Conservation (phyloP, 176 grass and related monocot species). For the Alloteropsis semialata region DNA sequence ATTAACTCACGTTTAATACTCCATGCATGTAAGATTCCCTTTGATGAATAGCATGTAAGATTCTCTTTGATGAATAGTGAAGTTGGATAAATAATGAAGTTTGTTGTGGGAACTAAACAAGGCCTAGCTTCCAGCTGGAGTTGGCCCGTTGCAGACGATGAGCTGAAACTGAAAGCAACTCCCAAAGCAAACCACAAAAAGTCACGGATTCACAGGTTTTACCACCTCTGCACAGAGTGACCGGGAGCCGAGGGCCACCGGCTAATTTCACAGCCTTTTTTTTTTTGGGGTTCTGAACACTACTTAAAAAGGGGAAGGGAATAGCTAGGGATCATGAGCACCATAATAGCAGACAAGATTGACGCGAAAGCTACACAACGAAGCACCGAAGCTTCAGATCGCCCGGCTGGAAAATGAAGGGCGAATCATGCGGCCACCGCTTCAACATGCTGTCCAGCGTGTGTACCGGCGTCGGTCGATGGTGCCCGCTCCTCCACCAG, state of each 20-base stretch:
- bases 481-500: background rate
- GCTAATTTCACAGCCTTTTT: too few relatives aligned
- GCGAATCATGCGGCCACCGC: background rate
- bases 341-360: constrained; percentile 1
- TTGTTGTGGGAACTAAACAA: too few relatives aligned
- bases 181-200: background rate
- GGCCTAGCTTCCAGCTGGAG: background rate
- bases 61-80: too few relatives aligned
- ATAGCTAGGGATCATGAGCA: background rate
- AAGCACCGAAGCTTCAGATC: background rate
- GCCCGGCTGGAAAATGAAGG: background rate
- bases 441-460: background rate
- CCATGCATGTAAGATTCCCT: too few relatives aligned
- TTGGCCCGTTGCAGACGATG: background rate
- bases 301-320: background rate
- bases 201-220: background rate
- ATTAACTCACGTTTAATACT: too few relatives aligned
- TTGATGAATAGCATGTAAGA: too few relatives aligned
- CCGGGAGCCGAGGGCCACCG: background rate
- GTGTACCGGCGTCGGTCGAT: background rate
- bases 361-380: constrained; percentile 14
- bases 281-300: too few relatives aligned
- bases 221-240: background rate
- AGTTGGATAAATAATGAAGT: too few relatives aligned
- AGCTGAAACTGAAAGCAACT: constrained; percentile 28